Conservation (phyloP, 148 eudicot species). For the Euryodendron excelsum region DNA sequence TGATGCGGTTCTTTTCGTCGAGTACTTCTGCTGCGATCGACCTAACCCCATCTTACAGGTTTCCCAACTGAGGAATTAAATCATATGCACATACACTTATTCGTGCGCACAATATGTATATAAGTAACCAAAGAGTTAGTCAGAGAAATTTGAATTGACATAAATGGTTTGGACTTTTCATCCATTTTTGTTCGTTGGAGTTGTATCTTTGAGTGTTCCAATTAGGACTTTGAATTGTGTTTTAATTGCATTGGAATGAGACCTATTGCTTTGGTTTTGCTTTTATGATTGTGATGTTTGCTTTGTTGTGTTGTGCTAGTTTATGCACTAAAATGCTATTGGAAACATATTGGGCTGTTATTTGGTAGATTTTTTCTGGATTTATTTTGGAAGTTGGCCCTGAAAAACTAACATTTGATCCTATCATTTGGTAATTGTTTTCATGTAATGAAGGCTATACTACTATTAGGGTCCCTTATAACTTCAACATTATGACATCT, state of each 20-base stretch:
- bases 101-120: too few relatives aligned
- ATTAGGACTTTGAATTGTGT: too few relatives aligned
- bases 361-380: background rate
- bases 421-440: background rate
- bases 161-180: background rate
- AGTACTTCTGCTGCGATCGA: slow-evolving; percentile 87
- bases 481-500: background rate
- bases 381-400: background rate
- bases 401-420: background rate
- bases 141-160: too few relatives aligned
- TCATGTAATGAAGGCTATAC: background rate
- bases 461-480: background rate
- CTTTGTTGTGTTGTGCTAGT: background rate
- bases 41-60: slow-evolving; percentile 96
- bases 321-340: background rate
- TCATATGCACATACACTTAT: background rate
- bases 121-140: background rate
- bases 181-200: background rate
- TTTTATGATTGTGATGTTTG: background rate
- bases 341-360: background rate
- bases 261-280: background rate
- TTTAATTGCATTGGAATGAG: too few relatives aligned
- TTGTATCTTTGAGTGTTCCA: too few relatives aligned
- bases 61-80: background rate
- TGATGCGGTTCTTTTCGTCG: slow-evolving; percentile 62